Base-by-base conservation (phyloP, 805 yeast species). In the Metschnikowia picachoensis region DNA sequence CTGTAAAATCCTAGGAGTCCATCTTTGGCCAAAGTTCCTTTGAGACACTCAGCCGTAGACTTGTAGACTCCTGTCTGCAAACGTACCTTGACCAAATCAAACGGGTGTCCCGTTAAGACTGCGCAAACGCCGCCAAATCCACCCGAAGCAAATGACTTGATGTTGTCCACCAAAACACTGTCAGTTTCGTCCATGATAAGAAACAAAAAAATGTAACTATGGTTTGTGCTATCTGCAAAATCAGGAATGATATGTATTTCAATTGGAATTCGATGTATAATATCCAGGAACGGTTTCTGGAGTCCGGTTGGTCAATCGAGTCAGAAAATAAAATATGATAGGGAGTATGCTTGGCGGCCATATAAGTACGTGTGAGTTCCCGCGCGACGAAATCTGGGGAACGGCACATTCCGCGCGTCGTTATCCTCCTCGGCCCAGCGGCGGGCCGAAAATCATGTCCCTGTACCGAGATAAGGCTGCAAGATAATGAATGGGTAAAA, bases 51-150 rank as follows among this genome's bases (percentile, higher is more conserved):
- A 2, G 76, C 51, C 10, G 95, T 76, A 7, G 86, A 74, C 8
- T 74, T 65, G 56, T 80, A 82, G 38, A 85, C 79, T 57, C 94
- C 82, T 3, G 96, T 89, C 62, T 92, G 99, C 51, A 92, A 79
- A 49, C 96, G 77, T 13, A 92, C 99, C 64, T 92, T 92, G 55
- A 91, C 79, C 56, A 92, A 77, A 64, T 94, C 99, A 63, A 92
- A 92, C 1, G 99, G 99, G 64, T 92, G 98, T 29, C 98, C 99
- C 0, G 96, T 88, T 28, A 90, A 59, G 13, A 92, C 98, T 2
- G 98, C 97, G 66, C 96, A 91, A 20, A 92, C 72, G 60, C 99
- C 99, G 53, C 99, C 98, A 48, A 92, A 86, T 4, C 97, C 99
- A 36, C 99, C 99, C 8, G 97, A 83, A 8, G 81, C 83, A 57